These are phyloP conservation scores for Phyllostachys edulis DNA, from an alignment of 176 grass and related monocot genomes.

Conservation along the genomic window DNA sequence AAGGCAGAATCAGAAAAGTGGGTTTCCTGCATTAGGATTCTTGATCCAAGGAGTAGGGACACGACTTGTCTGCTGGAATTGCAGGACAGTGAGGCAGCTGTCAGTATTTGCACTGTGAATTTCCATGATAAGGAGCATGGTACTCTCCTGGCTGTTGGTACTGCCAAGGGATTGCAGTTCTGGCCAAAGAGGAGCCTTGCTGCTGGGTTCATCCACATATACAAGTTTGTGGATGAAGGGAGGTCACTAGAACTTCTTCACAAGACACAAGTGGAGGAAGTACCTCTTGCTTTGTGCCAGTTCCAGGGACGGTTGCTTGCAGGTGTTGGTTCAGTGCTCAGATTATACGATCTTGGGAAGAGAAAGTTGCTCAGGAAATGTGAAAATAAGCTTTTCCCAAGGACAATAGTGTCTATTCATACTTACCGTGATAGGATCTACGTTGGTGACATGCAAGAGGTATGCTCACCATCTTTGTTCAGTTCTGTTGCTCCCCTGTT, in stretches of 20 bases:
- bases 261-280: constrained; percentile 97
- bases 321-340: constrained; percentile 84
- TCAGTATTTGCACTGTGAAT: constrained; percentile 93
- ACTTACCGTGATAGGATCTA: constrained; percentile 98
- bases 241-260: constrained; percentile 89
- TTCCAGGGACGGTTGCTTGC: constrained; percentile 90
- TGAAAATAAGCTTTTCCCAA: constrained; percentile 95
- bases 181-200: constrained; percentile 77
- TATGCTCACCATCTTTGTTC: constrained; percentile 32
- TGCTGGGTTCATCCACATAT: constrained; percentile 94
- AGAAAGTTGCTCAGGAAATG: constrained; percentile 95
- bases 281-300: constrained; percentile 83
- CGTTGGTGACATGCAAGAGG: constrained; percentile 96
- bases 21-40: constrained; percentile 97
- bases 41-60: constrained; percentile 84
- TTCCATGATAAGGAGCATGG: constrained; percentile 99
- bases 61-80: constrained; percentile 90
- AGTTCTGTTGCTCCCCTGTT: neutral
- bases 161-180: constrained; percentile 87
- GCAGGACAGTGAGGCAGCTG: constrained; percentile 89
- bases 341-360: constrained; percentile 91
- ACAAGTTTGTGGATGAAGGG: constrained; percentile 95
- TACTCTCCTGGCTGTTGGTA: constrained; percentile 84
- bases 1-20: constrained; percentile 86
- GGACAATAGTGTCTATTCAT: constrained; percentile 81